phyloP scores from a whole-genome alignment of 441 rosid species.

The Jatropha podagrica region DNA sequence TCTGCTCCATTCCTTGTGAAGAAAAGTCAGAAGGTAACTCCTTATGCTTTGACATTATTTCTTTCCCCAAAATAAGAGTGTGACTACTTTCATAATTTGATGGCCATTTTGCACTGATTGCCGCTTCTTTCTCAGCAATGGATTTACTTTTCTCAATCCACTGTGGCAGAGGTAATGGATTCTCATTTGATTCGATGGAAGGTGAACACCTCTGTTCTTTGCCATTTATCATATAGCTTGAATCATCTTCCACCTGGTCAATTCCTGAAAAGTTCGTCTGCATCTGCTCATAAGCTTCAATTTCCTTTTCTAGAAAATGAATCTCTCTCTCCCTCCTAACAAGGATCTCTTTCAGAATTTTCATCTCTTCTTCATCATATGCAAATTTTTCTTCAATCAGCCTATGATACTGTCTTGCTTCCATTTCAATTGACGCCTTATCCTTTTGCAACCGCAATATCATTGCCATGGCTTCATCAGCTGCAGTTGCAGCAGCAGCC shows the following conservation, averaged over 20 bases:
- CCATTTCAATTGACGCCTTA: constrained; percentile 60
- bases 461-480: constrained; percentile 84
- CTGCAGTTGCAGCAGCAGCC: constrained; percentile 79
- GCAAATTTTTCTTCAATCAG: constrained; percentile 72
- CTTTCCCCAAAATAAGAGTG: constrained; percentile 36
- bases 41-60: constrained; percentile 27
- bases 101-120: constrained; percentile 27
- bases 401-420: constrained; percentile 74
- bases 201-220: constrained; percentile 16
- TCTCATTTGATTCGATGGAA: constrained; percentile 28
- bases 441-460: constrained; percentile 67
- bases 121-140: constrained; percentile 29
- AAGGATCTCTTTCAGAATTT: constrained; percentile 73
- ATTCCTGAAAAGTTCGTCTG: constrained; percentile 41
- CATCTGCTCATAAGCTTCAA: constrained; percentile 58
- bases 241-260: constrained; percentile 33
- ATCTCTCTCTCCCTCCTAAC: constrained; percentile 78
- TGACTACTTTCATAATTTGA: constrained; percentile 21
- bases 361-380: constrained; percentile 81
- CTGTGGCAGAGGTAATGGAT: constrained; percentile 13
- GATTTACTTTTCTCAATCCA: constrained; percentile 20
- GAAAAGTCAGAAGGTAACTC: constrained; percentile 25
- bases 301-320: constrained; percentile 72
- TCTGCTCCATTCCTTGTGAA: constrained; percentile 11
- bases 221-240: constrained; percentile 13